Evolutionary conservation across 1,284 basidiomycete genomes (phyloP).

Genomic region (Sparassis latifolia): DNA sequence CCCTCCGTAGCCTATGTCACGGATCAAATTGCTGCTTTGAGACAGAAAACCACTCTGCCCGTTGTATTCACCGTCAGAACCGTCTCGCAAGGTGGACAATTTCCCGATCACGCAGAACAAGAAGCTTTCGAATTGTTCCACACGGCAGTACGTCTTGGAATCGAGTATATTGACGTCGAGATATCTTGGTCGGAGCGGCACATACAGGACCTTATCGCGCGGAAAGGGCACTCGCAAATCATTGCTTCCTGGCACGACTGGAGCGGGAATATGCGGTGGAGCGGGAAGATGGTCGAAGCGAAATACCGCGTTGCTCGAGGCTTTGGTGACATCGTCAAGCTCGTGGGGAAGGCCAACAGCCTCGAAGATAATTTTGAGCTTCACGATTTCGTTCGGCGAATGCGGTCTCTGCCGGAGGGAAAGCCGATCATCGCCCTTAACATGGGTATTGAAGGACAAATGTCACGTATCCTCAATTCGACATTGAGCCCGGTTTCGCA

Average conservation of each 20-base stretch:
- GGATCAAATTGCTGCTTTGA: slow-evolving; percentile 76
- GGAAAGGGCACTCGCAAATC: slow-evolving; percentile 73
- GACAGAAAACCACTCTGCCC: slow-evolving; percentile 75
- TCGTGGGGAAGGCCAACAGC: slow-evolving; percentile 79
- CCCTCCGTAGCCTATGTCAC: slow-evolving; percentile 75
- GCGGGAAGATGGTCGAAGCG: slow-evolving; percentile 56
- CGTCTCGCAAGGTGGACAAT: slow-evolving; percentile 84
- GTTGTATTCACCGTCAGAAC: slow-evolving; percentile 93
- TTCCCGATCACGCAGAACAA: slow-evolving; percentile 74
- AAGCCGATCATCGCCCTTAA: slow-evolving; percentile 93
- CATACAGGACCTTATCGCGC: slow-evolving; percentile 53
- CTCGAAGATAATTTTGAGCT: slow-evolving; percentile 81
- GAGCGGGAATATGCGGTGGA: slow-evolving; percentile 84
- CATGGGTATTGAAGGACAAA: slow-evolving; percentile 85
- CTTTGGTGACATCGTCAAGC: slow-evolving; percentile 87
- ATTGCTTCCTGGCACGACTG: slow-evolving; percentile 96
- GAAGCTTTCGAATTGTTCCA: slow-evolving; percentile 77
- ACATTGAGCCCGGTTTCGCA: slow-evolving; percentile 91
- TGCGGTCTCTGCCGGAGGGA: slow-evolving; percentile 33
- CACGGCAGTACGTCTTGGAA: slow-evolving; percentile 77
- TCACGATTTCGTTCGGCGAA: slow-evolving; percentile 59
- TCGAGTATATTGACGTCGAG: slow-evolving; percentile 94
- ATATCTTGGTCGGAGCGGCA: slow-evolving; percentile 64
- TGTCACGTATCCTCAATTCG: slow-evolving; percentile 83
- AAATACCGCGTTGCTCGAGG: slow-evolving; percentile 62